Conservation (phyloP, 148 eudicot genomes). For the Cornus kousa region DNA sequence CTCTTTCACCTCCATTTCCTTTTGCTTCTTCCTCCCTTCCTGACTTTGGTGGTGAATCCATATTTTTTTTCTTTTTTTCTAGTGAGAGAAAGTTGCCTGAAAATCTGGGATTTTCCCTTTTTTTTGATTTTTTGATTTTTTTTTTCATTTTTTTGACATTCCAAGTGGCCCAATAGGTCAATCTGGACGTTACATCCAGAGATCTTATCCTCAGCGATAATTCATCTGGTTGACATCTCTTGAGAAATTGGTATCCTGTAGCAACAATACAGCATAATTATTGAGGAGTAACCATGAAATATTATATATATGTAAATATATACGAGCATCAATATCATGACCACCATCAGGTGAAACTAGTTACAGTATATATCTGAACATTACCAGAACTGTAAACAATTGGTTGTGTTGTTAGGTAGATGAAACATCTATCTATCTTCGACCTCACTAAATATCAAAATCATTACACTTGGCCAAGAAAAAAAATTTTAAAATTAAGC, state of each 20-base stretch:
- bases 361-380: no score
- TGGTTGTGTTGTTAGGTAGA: no score
- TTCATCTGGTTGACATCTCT: constrained; percentile 62
- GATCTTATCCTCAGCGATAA: constrained; percentile 60
- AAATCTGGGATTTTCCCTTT: constrained; percentile 20
- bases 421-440: background rate
- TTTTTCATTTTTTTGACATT: background rate
- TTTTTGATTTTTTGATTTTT: background rate
- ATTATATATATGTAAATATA: background rate
- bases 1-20: constrained; percentile 20
- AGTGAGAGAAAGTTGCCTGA: constrained; percentile 17
- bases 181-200: constrained; percentile 41
- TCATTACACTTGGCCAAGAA: background rate
- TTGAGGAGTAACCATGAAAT: constrained; percentile 10
- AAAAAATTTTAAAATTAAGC: no score
- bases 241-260: constrained; percentile 61
- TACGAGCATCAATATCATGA: no score
- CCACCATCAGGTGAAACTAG: background rate
- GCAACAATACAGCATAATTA: constrained; percentile 24
- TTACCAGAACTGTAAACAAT: no score
- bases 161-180: constrained; percentile 12
- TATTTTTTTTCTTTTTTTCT: background rate
- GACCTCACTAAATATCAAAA: background rate
- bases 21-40: background rate
- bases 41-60: background rate